Evolutionary conservation across 495 filamentous ascomycete species (phyloP).

Genomic region (Parathielavia hyrcaniae): DNA sequence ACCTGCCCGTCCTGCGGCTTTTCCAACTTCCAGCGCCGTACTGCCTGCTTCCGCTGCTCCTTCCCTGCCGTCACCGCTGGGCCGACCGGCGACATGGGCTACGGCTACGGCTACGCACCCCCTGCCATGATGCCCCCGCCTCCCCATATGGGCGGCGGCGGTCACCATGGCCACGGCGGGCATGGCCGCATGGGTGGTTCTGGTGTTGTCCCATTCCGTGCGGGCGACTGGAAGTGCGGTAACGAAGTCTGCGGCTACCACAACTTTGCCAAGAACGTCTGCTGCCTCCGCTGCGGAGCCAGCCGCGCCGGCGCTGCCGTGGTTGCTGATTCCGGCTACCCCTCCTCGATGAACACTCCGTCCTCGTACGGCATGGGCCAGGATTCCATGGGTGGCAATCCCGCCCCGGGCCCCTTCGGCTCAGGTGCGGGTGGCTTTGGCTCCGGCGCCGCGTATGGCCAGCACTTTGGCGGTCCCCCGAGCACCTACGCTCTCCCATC

Average conservation of each 20-base stretch:
- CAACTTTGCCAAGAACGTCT: conserved; percentile 99
- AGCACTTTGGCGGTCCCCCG: conserved; percentile 82
- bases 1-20: conserved; percentile 93
- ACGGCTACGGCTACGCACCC: conserved; percentile 63
- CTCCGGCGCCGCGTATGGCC: conserved; percentile 68
- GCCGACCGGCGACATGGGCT: conserved; percentile 67
- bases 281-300: conserved; percentile 90
- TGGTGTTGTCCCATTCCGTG: conserved; percentile 92
- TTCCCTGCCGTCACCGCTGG: conserved; percentile 84
- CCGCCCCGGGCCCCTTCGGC: conserved; percentile 75
- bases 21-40: conserved; percentile 94
- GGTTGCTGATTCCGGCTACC: conserved; percentile 87
- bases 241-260: conserved; percentile 97
- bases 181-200: conserved; percentile 65
- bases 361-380: conserved; percentile 70
- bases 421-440: conserved; percentile 62
- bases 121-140: conserved; percentile 73
- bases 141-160: conserved; percentile 73
- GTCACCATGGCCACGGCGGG: conserved; percentile 72
- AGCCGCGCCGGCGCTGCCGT: conserved; percentile 89
- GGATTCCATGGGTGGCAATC: conserved; percentile 76
- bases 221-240: conserved; percentile 98
- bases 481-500: conserved; percentile 88
- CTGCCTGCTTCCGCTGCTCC: conserved; percentile 96
- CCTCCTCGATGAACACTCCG: conserved; percentile 81